A percentile compares a stretch with the other conserved stretches of the same genome.
Conservation (phyloP, 805 yeast genomes). For the Blastobotrys attinorum region DNA sequence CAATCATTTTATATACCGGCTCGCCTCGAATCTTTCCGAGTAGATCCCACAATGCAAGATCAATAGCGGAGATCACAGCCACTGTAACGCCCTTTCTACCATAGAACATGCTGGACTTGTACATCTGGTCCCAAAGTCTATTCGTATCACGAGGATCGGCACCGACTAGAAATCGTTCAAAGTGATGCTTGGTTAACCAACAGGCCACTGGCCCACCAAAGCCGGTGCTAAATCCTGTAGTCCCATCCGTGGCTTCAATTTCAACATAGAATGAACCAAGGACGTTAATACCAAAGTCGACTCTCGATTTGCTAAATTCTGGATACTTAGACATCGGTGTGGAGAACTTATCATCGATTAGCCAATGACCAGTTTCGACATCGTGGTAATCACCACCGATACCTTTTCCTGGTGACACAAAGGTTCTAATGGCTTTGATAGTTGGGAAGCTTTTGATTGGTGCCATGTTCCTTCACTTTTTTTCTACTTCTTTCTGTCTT, state of each 20-base stretch:
- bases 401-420: slow-evolving; percentile 21
- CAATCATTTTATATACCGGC: slow-evolving; percentile 45
- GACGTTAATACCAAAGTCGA: slow-evolving; percentile 45
- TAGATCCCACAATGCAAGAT: slow-evolving; percentile 44
- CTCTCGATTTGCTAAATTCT: slow-evolving; percentile 38
- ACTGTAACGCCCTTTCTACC: slow-evolving; percentile 43
- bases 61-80: slow-evolving; percentile 42
- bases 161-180: slow-evolving; percentile 38
- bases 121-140: slow-evolving; percentile 41
- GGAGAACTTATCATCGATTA: slow-evolving; percentile 39
- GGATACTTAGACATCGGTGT: slow-evolving; percentile 44
- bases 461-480: no score
- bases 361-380: slow-evolving; percentile 43
- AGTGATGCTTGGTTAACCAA: slow-evolving; percentile 41
- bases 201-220: slow-evolving; percentile 47
- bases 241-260: slow-evolving; percentile 41
- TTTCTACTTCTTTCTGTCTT: no score
- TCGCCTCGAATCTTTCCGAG: slow-evolving; percentile 43
- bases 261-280: slow-evolving; percentile 44
- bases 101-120: slow-evolving; percentile 43
- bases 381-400: slow-evolving; percentile 46
- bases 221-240: slow-evolving; percentile 44
- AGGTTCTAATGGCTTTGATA: slow-evolving; percentile 38
- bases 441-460: slow-evolving; percentile 37
- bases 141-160: slow-evolving; percentile 42